phyloP scores from a whole-genome alignment of 2,329 filamentous ascomycete species.

The Orbilia ellipsospora region DNA sequence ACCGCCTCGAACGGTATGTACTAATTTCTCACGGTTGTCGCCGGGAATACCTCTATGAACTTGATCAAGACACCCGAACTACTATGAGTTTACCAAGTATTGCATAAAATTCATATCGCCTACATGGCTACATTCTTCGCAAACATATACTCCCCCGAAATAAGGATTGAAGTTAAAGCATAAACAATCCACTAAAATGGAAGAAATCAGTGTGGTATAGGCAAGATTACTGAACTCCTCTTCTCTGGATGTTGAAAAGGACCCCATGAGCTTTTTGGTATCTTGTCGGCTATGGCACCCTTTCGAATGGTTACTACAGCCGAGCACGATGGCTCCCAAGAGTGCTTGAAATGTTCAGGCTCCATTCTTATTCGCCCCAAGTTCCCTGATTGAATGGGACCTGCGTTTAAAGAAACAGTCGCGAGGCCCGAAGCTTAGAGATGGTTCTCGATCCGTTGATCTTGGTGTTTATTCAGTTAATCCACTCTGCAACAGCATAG shows the following conservation, averaged over 20 bases:
- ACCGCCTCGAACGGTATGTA: no score
- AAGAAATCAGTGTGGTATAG: no score
- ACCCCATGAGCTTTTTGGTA: no score
- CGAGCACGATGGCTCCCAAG: slow-evolving; percentile 27
- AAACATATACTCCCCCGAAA: slow-evolving; percentile 3
- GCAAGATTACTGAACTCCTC: no score
- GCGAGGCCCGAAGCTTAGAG: slow-evolving; percentile 4
- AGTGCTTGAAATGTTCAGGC: slow-evolving; percentile 25
- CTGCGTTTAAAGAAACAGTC: slow-evolving; percentile 54
- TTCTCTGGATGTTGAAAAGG: no score
- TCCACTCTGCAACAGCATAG: no score
- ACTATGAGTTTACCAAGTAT: neutral
- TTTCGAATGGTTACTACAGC: slow-evolving; percentile 37
- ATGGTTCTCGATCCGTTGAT: slow-evolving; percentile 6
- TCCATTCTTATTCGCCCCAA: slow-evolving; percentile 22
- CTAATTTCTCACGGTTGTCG: no score
- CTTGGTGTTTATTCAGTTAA: no score
- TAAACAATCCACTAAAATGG: neutral
- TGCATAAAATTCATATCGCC: no score
- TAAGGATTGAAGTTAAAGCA: neutral
- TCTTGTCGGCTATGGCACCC: slow-evolving; percentile 7
- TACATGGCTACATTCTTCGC: neutral
- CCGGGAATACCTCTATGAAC: no score
- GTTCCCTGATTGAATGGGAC: slow-evolving; percentile 17
- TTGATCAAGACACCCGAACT: no score